Conservation (phyloP, 306 rosid species). For the Fagus sylvatica region DNA sequence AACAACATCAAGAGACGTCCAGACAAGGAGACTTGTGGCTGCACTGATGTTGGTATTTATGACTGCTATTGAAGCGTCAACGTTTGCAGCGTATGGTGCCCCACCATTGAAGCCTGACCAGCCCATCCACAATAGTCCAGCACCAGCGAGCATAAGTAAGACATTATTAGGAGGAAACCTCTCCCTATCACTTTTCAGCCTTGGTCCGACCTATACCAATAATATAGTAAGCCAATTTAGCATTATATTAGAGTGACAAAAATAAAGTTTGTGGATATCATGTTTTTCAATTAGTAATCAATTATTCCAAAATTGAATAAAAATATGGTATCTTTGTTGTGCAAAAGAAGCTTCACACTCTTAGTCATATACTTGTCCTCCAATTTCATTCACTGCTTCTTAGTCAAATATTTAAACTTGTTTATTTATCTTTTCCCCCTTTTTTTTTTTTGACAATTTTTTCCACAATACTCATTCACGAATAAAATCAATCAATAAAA, state of each 20-base stretch:
- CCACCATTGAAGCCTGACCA: conserved; percentile 99
- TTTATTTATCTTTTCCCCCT: too few species aligned
- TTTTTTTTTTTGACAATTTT: too few species aligned
- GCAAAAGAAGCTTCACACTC: too few species aligned
- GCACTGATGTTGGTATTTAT: conserved; percentile 83
- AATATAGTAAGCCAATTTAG: background rate
- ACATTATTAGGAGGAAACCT: conserved; percentile 91
- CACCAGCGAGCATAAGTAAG: conserved; percentile 78
- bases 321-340: too few species aligned
- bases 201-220: conserved; percentile 71
- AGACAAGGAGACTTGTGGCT: conserved; percentile 81
- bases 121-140: conserved; percentile 90
- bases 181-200: conserved; percentile 81
- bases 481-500: too few species aligned
- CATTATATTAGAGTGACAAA: background rate
- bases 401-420: too few species aligned
- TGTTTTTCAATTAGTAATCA: too few species aligned
- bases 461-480: too few species aligned
- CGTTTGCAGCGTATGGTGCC: conserved; percentile 81
- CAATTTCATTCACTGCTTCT: too few species aligned
- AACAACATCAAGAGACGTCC: conserved; percentile 74
- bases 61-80: conserved; percentile 64
- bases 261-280: too few species aligned
- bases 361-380: too few species aligned
- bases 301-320: too few species aligned